Percentiles rank a stretch among this genome's conserved stretches.
Evolutionary conservation across 306 rosid genomes (phyloP).

Genomic region (Prunus armeniaca): DNA sequence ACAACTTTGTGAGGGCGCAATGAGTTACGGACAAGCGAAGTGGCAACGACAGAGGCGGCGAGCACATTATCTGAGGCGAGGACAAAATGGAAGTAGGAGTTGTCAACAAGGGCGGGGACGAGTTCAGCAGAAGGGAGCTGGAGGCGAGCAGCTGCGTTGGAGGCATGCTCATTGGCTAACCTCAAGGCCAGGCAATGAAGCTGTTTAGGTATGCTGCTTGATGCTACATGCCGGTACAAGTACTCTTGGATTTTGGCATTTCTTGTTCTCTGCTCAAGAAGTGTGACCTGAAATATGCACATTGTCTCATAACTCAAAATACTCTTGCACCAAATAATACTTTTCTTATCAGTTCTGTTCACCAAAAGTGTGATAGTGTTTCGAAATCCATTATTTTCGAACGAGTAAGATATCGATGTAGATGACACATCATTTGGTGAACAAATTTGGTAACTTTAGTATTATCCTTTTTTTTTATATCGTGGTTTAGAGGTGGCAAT

Average conservation of each 20-base stretch:
- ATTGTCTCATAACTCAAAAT: not conserved
- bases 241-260: slow-evolving; percentile 95
- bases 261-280: slow-evolving; percentile 85
- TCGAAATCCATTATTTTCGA: no score
- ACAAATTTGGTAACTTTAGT: not conserved
- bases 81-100: slow-evolving; percentile 78
- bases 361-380: no score
- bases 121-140: slow-evolving; percentile 93
- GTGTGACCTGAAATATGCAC: slow-evolving; percentile 45
- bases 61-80: slow-evolving; percentile 93
- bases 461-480: not conserved
- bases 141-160: slow-evolving; percentile 92
- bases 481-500: not conserved
- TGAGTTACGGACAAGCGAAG: slow-evolving; percentile 74
- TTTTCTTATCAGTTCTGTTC: no score
- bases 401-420: no score
- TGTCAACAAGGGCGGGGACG: slow-evolving; percentile 91
- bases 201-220: slow-evolving; percentile 99
- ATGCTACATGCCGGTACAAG: slow-evolving; percentile 92
- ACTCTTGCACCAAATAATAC: not conserved
- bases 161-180: slow-evolving; percentile 87
- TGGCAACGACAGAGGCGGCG: slow-evolving; percentile 89
- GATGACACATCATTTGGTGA: not conserved
- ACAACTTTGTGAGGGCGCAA: slow-evolving; percentile 64
- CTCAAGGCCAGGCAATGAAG: slow-evolving; percentile 86